phyloP scores from a whole-genome alignment of 352 stramenopile genomes.

The Sclerospora graminicola region DNA sequence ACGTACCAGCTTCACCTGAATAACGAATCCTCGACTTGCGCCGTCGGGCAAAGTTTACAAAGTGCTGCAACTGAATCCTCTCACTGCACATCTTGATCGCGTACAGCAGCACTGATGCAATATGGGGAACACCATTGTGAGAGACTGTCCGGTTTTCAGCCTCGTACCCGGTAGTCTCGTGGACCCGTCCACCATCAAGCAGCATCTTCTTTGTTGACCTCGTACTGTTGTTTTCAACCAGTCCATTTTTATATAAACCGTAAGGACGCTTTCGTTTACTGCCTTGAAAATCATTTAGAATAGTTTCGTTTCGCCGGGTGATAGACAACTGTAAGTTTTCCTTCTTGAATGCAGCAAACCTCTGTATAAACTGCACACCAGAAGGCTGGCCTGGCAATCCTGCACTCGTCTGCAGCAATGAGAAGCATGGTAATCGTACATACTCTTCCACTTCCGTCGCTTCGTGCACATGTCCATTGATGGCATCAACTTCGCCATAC shows the following conservation, averaged over 20 bases:
- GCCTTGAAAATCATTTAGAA: constrained; percentile 13
- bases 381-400: constrained; percentile 43
- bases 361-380: constrained; percentile 80
- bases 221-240: constrained; percentile 10
- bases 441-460: constrained; percentile 46
- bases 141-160: constrained; percentile 10
- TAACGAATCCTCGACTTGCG: constrained; percentile 78
- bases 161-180: constrained; percentile 21
- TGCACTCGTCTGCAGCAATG: constrained; percentile 60
- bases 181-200: constrained; percentile 13
- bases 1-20: constrained; percentile 61
- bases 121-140: constrained; percentile 44
- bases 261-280: constrained; percentile 30
- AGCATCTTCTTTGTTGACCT: constrained; percentile 27
- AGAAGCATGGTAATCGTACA: constrained; percentile 71
- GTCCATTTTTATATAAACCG: constrained; percentile 7
- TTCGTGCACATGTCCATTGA: constrained; percentile 43
- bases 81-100: constrained; percentile 80
- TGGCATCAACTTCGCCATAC: constrained; percentile 59
- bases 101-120: constrained; percentile 67
- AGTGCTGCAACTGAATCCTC: constrained; percentile 79
- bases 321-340: constrained; percentile 56
- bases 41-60: constrained; percentile 78
- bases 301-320: constrained; percentile 37
- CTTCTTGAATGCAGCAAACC: constrained; percentile 72